These are phyloP conservation scores for Yamadazyma songkhlaensis DNA, from an alignment of 1,139 yeast species.

Conservation along the genomic window DNA sequence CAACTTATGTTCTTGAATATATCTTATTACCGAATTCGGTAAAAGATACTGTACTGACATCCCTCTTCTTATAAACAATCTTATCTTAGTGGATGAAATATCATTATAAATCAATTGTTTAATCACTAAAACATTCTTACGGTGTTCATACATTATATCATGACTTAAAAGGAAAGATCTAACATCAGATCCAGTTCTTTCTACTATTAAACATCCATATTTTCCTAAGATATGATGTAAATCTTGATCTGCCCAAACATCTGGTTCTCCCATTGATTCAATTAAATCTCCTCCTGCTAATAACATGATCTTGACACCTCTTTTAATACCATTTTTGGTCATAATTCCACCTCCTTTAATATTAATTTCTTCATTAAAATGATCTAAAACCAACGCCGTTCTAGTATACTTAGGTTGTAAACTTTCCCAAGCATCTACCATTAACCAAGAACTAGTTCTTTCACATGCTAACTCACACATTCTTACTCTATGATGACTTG, in stretches of 20 bases:
- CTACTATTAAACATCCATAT: constrained; percentile 94
- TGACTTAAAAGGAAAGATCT: constrained; percentile 86
- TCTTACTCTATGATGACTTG: constrained; percentile 83
- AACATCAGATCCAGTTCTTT: constrained; percentile 95
- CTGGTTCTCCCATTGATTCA: constrained; percentile 99
- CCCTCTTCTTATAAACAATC: constrained; percentile 87
- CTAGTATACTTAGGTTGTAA: constrained; percentile 88
- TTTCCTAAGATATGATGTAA: constrained; percentile 92
- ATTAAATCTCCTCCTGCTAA: constrained; percentile 97
- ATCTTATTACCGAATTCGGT: constrained; percentile 92
- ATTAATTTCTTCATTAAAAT: constrained; percentile 92
- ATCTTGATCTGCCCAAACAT: constrained; percentile 97
- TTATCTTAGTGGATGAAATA: constrained; percentile 90
- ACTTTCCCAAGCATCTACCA: constrained; percentile 99
- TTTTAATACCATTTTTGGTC: constrained; percentile 66
- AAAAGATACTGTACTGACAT: constrained; percentile 95
- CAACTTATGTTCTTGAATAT: constrained; percentile 86
- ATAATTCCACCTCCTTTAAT: constrained; percentile 84
- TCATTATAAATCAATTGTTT: constrained; percentile 96
- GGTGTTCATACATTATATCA: constrained; percentile 95
- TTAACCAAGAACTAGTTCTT: constrained; percentile 92
- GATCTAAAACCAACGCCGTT: constrained; percentile 94
- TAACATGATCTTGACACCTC: constrained; percentile 93
- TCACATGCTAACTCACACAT: constrained; percentile 99
- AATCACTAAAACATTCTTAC: constrained; percentile 89